Evolutionary conservation across 176 grass and related monocot genomes (phyloP).

Genomic region (Ananas comosus): DNA sequence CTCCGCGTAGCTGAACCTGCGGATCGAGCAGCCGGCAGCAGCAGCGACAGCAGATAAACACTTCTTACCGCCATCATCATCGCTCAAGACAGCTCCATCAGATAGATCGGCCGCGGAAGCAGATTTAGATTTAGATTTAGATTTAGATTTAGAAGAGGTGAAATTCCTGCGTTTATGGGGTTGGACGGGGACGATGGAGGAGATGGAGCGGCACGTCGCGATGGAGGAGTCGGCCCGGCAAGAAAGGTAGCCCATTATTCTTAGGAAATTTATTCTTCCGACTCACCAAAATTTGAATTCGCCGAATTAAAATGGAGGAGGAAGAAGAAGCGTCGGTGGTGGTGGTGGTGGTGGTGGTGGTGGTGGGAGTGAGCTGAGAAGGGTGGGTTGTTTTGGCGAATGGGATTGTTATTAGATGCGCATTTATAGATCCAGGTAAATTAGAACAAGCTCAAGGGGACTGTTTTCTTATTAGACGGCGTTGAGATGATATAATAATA

Average conservation of each 20-base stretch:
- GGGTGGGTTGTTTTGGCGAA: too few species aligned
- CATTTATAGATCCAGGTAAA: too few species aligned
- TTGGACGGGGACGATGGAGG: slow-evolving; percentile 48
- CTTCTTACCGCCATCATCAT: neutral
- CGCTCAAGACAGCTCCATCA: neutral
- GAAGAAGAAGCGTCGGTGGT: neutral
- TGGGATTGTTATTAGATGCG: too few species aligned
- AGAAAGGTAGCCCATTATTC: slow-evolving; percentile 83
- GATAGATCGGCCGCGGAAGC: too few species aligned
- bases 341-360: too few species aligned
- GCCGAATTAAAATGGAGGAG: neutral
- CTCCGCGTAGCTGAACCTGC: slow-evolving; percentile 71
- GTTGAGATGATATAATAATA: too few species aligned
- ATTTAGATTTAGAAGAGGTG: neutral
- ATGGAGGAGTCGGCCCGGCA: slow-evolving; percentile 93
- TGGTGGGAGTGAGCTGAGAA: too few species aligned
- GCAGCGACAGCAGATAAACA: neutral
- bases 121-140: too few species aligned
- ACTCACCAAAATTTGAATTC: neutral
- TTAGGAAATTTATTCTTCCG: neutral
- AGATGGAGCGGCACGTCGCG: slow-evolving; percentile 77
- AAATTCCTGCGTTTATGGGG: slow-evolving; percentile 19
- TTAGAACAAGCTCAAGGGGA: too few species aligned
- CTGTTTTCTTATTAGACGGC: too few species aligned
- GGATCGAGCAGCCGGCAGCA: slow-evolving; percentile 7